Evolutionary conservation across 1,284 basidiomycete species (phyloP).

Genomic region (Athelia sp.): DNA sequence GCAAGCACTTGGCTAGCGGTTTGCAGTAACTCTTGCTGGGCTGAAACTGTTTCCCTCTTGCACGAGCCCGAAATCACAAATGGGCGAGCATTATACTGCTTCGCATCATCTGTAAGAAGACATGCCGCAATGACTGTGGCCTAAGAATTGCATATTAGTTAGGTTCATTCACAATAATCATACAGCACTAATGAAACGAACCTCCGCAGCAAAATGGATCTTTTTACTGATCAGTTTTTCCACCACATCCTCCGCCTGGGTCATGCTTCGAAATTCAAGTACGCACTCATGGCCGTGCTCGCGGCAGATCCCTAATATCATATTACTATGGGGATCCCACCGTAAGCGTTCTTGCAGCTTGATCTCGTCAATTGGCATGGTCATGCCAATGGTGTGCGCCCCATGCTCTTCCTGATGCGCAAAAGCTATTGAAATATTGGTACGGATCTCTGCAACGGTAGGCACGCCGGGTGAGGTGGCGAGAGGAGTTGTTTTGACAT

Average conservation of each 20-base stretch:
- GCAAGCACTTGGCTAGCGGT: conserved; percentile 3
- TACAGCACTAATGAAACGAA: conserved; percentile 5
- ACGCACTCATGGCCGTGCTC: conserved; percentile 12
- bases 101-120: conserved; percentile 10
- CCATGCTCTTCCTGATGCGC: conserved; percentile 9
- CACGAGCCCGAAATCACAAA: conserved; percentile 15
- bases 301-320: conserved; percentile 16
- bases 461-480: background rate
- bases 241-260: conserved; percentile 5
- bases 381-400: conserved; percentile 9
- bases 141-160: conserved; percentile 8
- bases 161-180: background rate
- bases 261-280: conserved; percentile 12
- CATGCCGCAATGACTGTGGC: conserved; percentile 20
- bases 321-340: conserved; percentile 15
- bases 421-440: conserved; percentile 11
- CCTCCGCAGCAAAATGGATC: conserved; percentile 19
- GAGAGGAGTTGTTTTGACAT: background rate
- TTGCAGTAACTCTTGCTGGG: conserved; percentile 10
- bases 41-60: conserved; percentile 8
- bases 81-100: conserved; percentile 13
- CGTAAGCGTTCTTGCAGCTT: conserved; percentile 17
- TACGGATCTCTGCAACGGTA: background rate
- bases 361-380: conserved; percentile 14
- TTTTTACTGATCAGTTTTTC: background rate